phyloP scores from a whole-genome alignment of 2,329 filamentous ascomycete genomes.

The Talaromyces sp. region DNA sequence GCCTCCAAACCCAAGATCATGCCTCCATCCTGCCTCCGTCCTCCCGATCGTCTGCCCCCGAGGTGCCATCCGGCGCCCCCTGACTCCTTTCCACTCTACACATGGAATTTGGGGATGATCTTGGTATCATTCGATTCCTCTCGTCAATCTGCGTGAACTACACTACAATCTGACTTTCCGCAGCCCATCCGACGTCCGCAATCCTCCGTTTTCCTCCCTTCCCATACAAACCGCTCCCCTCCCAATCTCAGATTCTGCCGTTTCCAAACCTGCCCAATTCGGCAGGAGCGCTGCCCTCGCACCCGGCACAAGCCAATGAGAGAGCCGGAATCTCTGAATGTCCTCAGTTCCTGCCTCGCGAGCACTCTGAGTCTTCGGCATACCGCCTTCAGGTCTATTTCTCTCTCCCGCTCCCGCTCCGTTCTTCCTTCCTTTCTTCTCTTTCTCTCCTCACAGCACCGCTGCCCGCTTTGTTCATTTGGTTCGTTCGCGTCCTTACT shows the following conservation, averaged over 20 bases:
- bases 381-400: neutral
- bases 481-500: neutral
- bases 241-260: neutral
- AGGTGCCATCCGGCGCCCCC: neutral
- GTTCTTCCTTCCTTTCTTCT: neutral
- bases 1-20: neutral
- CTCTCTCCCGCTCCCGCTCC: neutral
- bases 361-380: neutral
- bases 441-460: neutral
- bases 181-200: neutral
- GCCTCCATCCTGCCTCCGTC: neutral
- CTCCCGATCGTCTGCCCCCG: neutral
- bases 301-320: constrained; percentile 3
- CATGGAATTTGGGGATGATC: neutral
- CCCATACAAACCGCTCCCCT: neutral
- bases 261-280: neutral
- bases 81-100: neutral
- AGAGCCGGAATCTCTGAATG: neutral
- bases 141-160: neutral
- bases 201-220: neutral
- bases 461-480: constrained; percentile 1
- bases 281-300: constrained; percentile 5
- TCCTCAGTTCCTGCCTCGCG: neutral
- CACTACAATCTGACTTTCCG: neutral
- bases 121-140: neutral